Base-by-base conservation (phyloP, 2,329 filamentous ascomycete species). In the Monascus ruber region DNA sequence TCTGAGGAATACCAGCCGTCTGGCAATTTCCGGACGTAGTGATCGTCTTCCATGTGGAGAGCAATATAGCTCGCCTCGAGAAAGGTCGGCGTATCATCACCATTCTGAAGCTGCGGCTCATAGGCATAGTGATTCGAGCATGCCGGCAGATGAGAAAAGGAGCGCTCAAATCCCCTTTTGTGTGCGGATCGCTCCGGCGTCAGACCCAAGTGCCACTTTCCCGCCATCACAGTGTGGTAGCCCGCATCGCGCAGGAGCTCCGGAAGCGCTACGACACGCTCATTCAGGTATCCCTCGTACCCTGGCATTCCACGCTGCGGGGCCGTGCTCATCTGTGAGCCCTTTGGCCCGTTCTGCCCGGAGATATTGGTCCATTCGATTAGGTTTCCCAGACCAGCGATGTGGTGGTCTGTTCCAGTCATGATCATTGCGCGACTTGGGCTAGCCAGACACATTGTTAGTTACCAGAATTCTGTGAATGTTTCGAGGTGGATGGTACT, bases 391-490 rank as follows among this genome's bases (percentile, higher is more conserved):
- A 80, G 62, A 1, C 77, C 62, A 7, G 63, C 63, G 41, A 65
- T 65, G 39, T 66, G 75, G 48, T 79, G 70, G 49, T 79, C 76
- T 0, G 76, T 80, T 4, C 76, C 76, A 0, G 75, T 79, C 68
- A 81, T 73, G 47, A 81, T 70, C 77, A 81, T 81, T 11, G 76
- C 74, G 31, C 77, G 65, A 2, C 75, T 77, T 1, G 78, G 78
- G 26, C 58, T 62, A 31, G 17, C 29, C 26, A 26, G n/a, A 35
- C 6, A 7, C 5, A 9, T 6, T 27, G 17, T 44, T 34, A 42
- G 11, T n/a, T 1, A 10, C 5, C 37, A 11, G 17, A 27, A 17
- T 27, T 17, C 39, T 29, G 5, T 34, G 17, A 9, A 4, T 17
- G 24, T 11, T 5, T 6, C 17, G 25, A 31, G 11, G 9, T 10